These are phyloP conservation scores for Aspergillus sp. DNA, from an alignment of 2,329 filamentous ascomycete genomes.

Conservation along the genomic window DNA sequence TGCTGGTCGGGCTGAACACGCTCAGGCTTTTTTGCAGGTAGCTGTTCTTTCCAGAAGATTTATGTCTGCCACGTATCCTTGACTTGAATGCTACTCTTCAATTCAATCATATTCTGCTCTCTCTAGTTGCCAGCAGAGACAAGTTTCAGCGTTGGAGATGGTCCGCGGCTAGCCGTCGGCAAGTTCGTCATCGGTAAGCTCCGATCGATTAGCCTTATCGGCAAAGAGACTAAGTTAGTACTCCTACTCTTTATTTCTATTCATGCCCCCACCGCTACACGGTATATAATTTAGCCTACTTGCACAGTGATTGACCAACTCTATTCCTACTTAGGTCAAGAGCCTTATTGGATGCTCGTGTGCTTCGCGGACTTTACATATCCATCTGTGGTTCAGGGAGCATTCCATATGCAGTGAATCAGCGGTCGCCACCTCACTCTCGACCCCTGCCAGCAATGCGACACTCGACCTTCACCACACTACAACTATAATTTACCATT, in stretches of 20 bases:
- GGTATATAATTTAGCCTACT: neutral
- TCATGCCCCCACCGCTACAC: neutral
- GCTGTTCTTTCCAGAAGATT: neutral
- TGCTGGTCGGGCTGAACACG: neutral
- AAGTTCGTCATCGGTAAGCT: slow-evolving; percentile 25
- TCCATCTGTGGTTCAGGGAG: neutral
- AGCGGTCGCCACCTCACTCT: slow-evolving; percentile 6
- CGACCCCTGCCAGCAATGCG: neutral
- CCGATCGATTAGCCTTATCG: slow-evolving; percentile 20
- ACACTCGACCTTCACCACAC: neutral
- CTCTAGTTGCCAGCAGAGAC: neutral
- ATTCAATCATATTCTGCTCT: no score
- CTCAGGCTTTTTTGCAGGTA: neutral
- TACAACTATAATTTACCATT: neutral
- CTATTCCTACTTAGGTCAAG: no score
- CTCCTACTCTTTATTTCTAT: neutral
- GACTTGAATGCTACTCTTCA: neutral
- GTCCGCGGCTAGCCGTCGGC: neutral
- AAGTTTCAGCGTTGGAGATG: neutral
- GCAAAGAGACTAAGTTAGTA: neutral
- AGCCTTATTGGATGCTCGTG: no score
- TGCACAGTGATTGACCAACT: neutral
- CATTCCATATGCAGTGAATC: neutral
- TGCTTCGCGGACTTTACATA: neutral
- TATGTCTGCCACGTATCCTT: neutral